Evolutionary conservation across 2,329 filamentous ascomycete genomes (phyloP).

Genomic region (Fusarium secorum): DNA sequence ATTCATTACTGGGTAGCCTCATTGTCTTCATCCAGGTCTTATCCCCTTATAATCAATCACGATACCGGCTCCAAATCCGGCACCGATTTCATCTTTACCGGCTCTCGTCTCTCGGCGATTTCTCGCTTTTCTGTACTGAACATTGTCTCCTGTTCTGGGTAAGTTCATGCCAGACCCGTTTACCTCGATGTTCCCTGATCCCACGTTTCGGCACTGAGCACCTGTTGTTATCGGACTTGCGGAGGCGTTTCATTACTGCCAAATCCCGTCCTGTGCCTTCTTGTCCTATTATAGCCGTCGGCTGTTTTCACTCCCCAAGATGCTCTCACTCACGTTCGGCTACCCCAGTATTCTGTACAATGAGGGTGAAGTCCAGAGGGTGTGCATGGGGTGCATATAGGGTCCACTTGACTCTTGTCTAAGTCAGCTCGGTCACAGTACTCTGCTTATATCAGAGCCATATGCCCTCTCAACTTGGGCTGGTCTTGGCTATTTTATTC

Average conservation of each 20-base stretch:
- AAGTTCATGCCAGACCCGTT: conserved; percentile 32
- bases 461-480: conserved; percentile 30
- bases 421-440: conserved; percentile 41
- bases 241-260: conserved; percentile 30
- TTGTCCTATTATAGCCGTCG: conserved; percentile 27
- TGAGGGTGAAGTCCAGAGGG: conserved; percentile 24
- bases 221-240: conserved; percentile 36
- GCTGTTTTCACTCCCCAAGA: conserved; percentile 16
- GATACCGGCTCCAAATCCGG: conserved; percentile 19
- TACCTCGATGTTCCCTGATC: conserved; percentile 27
- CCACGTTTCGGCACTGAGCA: conserved; percentile 35
- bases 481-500: conserved; percentile 1
- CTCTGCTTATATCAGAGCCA: conserved; percentile 40
- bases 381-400: conserved; percentile 37
- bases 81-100: conserved; percentile 12
- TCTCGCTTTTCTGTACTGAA: conserved; percentile 34
- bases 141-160: conserved; percentile 30
- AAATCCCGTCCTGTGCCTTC: neutral
- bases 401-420: conserved; percentile 44
- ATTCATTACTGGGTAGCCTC: conserved; percentile 30
- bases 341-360: neutral
- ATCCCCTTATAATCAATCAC: conserved; percentile 19
- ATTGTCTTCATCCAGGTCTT: conserved; percentile 7
- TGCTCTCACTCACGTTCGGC: conserved; percentile 11
- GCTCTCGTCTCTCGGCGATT: conserved; percentile 29